Evolutionary conservation across 148 eudicot genomes (phyloP).

Genomic region (Chenopodium album): DNA sequence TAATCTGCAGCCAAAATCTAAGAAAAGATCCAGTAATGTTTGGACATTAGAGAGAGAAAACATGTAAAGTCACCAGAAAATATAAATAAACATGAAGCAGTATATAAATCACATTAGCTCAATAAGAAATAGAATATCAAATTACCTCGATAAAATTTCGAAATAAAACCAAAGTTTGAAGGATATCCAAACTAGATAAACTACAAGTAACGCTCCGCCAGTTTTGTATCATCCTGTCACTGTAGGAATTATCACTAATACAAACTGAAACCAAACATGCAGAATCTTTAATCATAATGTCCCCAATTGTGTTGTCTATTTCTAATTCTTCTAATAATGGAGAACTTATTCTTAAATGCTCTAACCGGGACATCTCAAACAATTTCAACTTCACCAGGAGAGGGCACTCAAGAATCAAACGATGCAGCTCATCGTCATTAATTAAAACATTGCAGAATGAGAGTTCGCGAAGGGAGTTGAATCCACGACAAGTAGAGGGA

Average conservation of each 20-base stretch:
- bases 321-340: background rate
- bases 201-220: slow-evolving; percentile 3
- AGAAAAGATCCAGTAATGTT: background rate
- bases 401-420: slow-evolving; percentile 7
- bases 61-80: background rate
- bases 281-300: background rate
- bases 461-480: background rate
- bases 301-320: background rate
- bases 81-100: background rate
- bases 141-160: slow-evolving; percentile 11
- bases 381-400: background rate
- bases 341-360: slow-evolving; percentile 11
- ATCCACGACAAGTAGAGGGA: background rate
- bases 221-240: background rate
- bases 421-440: slow-evolving; percentile 8
- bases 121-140: background rate
- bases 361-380: background rate
- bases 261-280: background rate
- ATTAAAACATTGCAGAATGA: background rate
- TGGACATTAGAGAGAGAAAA: background rate
- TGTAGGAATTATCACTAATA: background rate
- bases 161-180: background rate
- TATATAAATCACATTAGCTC: background rate
- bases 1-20: slow-evolving; percentile 16
- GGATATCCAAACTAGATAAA: slow-evolving; percentile 2